Evolutionary conservation across 1,284 basidiomycete genomes (phyloP), one percentile per base, ranked within the genome.

Genomic region (Sporisorium exsertum): DNA sequence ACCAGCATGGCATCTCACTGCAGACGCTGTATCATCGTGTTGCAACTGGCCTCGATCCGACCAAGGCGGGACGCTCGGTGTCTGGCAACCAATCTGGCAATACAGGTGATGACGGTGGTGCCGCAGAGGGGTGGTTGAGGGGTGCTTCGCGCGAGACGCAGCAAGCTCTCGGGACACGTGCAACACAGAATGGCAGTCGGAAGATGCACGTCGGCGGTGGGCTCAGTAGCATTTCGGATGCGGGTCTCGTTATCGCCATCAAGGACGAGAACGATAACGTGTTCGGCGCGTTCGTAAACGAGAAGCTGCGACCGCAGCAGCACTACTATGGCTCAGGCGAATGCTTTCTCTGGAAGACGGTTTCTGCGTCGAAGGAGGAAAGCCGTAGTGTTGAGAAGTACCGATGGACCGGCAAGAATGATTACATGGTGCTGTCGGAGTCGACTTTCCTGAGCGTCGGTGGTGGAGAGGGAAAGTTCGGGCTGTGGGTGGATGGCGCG

Each of bases 1-100:
- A 99, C 81, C 95, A 97, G 84, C 93, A 98, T 75, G 96, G 96
- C 0, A 94, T 95, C 51, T 95, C 94, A 10, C 88, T 98, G 12
- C 90, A 92, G 43, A 97, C 96, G 0, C 89, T 98, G 0, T 85
- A 84, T 80, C 27, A 81, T 55, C 69, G 70, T 8, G 81, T 83
- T 4, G 62, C 63, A 6, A 33, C 58, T 1, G 79, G 77, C 0
- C 27, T 80, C 32, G 77, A 80, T 51, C 72, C 77, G 5, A 54
- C 51, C 1, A 47, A 57, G 20, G 47, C 24, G 1, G 51, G 42
- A 15, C 53, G 64, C 3, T 13, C 18, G 7, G 66, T 62, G 0
- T 64, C 64, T 10, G 69, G 43, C 10, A 55, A 18, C 20, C 40
- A 55, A 12, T 5, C 37, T 1, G 58, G 58, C 9, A 47, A 49